These are phyloP conservation scores for Oryza coarctata DNA, from an alignment of 176 grass and related monocot species.

Conservation along the genomic window DNA sequence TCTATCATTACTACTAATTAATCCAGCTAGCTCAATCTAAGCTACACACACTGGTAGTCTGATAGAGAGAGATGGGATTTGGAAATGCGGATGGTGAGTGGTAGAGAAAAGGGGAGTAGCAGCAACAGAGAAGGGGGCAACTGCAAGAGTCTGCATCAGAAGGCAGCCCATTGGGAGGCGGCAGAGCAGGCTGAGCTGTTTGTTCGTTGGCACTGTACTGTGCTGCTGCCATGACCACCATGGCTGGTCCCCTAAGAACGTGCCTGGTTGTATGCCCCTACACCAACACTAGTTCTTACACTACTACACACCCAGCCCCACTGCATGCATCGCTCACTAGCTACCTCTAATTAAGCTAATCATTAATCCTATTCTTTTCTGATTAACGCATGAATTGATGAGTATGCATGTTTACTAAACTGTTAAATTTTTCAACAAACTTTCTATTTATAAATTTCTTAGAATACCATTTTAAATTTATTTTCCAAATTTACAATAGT, in stretches of 20 bases:
- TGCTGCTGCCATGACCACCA: slow-evolving; percentile 40
- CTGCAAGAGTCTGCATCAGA: slow-evolving; percentile 4
- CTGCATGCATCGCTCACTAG: too few species aligned
- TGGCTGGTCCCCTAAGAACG: slow-evolving; percentile 35
- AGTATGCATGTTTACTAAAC: too few species aligned
- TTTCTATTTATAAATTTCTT: too few species aligned
- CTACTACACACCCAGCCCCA: too few species aligned
- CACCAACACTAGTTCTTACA: background rate
- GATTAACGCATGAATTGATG: too few species aligned
- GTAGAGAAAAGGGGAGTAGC: background rate
- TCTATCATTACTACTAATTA: background rate
- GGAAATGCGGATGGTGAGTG: background rate
- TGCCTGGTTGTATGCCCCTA: background rate
- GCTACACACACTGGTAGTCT: background rate
- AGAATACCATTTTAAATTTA: too few species aligned
- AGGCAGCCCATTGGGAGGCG: slow-evolving; percentile 16
- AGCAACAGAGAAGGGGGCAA: background rate
- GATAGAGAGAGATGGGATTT: background rate
- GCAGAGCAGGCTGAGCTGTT: slow-evolving; percentile 48
- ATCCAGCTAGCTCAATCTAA: background rate
- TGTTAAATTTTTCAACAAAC: too few species aligned
- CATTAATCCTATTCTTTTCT: too few species aligned
- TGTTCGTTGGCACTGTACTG: slow-evolving; percentile 56
- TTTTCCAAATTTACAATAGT: too few species aligned
- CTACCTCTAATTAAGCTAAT: too few species aligned